Evolutionary conservation across 2,329 filamentous ascomycete species (phyloP).

Genomic region (Sclerotinia subarctica): DNA sequence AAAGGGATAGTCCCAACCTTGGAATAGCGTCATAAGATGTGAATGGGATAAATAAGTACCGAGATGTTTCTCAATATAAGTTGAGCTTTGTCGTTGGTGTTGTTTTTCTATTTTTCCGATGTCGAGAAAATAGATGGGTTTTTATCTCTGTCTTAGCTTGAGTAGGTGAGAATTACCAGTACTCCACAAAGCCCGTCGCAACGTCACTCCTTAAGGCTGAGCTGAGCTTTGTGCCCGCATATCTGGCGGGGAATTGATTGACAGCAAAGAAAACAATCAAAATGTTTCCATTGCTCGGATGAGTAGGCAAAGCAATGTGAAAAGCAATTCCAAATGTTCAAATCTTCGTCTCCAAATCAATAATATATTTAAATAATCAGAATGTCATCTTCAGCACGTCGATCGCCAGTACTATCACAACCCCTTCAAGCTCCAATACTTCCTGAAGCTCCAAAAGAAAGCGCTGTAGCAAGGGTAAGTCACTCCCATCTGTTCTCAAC

Average conservation of each 20-base stretch:
- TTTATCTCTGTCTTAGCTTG: not conserved
- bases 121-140: too few relatives aligned
- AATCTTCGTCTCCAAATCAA: not conserved
- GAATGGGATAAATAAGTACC: not conserved
- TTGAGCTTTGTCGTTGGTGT: not conserved
- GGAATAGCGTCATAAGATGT: not conserved
- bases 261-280: not conserved
- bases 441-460: slow-evolving; percentile 31
- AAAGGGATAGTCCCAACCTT: too few relatives aligned
- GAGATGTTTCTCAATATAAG: not conserved
- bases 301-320: slow-evolving; percentile 8
- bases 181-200: not conserved
- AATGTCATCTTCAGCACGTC: slow-evolving; percentile 16
- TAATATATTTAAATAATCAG: not conserved
- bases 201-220: slow-evolving; percentile 8
- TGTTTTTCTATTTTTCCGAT: not conserved
- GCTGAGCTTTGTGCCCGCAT: slow-evolving; percentile 5
- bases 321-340: not conserved
- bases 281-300: not conserved
- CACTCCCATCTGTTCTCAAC: not conserved
- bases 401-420: slow-evolving; percentile 18
- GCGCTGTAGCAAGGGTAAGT: slow-evolving; percentile 32
- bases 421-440: slow-evolving; percentile 19
- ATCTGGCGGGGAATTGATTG: not conserved
- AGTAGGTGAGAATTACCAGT: too few relatives aligned